Percentiles rank a stretch among this genome's conserved stretches.
phyloP scores from a whole-genome alignment of 2,329 filamentous ascomycete genomes.

The Pyricularia grisea region DNA sequence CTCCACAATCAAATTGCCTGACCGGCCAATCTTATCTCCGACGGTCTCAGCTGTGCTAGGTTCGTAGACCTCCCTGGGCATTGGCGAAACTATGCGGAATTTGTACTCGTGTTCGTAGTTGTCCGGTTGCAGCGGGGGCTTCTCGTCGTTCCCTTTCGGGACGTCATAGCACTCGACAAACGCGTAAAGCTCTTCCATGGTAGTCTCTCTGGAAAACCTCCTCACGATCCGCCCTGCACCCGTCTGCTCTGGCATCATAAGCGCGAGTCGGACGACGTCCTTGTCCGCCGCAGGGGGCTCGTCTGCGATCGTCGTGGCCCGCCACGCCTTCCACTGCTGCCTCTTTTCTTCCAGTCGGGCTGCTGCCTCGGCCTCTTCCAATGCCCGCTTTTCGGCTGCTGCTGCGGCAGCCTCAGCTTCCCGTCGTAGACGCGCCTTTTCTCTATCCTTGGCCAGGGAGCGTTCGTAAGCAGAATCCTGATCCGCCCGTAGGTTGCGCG shows the following conservation, averaged over 20 bases:
- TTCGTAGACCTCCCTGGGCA: constrained; percentile 76
- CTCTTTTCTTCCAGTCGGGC: constrained; percentile 32
- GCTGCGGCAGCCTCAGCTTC: constrained; percentile 67
- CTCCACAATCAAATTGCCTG: constrained; percentile 87
- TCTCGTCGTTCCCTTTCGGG: constrained; percentile 20
- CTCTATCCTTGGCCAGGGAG: constrained; percentile 77
- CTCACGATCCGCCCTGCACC: constrained; percentile 68
- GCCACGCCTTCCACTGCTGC: constrained; percentile 73
- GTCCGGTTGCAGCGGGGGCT: constrained; percentile 22
- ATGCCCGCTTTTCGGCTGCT: constrained; percentile 53
- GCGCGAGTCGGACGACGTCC: constrained; percentile 61
- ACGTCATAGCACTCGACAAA: constrained; percentile 87
- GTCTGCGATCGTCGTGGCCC: constrained; percentile 52
- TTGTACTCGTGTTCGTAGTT: constrained; percentile 71
- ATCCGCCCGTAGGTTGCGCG: constrained; percentile 72
- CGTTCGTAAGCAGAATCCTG: constrained; percentile 93
- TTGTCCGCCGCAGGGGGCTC: constrained; percentile 53
- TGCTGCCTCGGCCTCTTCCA: constrained; percentile 53
- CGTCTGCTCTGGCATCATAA: constrained; percentile 49
- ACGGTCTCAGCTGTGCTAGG: constrained; percentile 58
- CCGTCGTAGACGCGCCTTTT: constrained; percentile 65
- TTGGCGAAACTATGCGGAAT: constrained; percentile 77
- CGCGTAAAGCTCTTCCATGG: constrained; percentile 84
- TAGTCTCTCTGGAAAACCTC: constrained; percentile 54
- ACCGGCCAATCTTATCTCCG: constrained; percentile 65